Percentiles rank a stretch among this genome's conserved stretches.
phyloP scores from a whole-genome alignment of 331 rosid genomes.

The Malus hybrid region DNA sequence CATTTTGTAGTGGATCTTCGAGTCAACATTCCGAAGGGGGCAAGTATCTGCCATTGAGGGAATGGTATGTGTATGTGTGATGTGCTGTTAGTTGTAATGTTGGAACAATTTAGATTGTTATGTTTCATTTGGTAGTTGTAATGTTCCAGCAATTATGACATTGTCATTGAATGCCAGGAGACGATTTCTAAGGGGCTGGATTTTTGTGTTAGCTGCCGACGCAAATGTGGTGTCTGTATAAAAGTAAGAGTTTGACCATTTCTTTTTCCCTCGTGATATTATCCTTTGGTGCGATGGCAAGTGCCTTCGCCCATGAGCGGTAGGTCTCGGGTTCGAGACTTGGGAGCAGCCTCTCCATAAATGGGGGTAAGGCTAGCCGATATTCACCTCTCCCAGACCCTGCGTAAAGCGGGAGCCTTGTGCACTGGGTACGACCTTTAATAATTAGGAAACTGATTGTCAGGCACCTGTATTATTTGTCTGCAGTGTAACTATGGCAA shows the following conservation, averaged over 20 bases:
- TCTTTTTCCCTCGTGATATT: not conserved
- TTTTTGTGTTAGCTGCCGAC: constrained; percentile 61
- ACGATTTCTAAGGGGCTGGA: constrained; percentile 52
- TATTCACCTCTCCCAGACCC: no score
- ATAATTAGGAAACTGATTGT: not conserved
- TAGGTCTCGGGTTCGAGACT: no score
- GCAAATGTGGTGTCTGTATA: constrained; percentile 74
- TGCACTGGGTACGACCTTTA: no score
- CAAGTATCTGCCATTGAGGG: constrained; percentile 71
- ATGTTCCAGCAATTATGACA: not conserved
- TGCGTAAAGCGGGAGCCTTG: no score
- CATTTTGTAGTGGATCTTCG: constrained; percentile 72
- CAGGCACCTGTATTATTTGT: not conserved
- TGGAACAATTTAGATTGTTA: not conserved
- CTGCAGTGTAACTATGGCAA: constrained; percentile 94
- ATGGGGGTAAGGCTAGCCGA: no score
- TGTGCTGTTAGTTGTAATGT: not conserved
- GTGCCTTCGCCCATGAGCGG: no score
- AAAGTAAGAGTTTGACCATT: constrained; percentile 41
- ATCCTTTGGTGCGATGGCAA: no score
- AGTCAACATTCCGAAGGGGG: constrained; percentile 79
- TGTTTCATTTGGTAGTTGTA: no score
- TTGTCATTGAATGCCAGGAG: constrained; percentile 47
- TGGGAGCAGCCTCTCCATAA: no score
- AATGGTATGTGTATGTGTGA: constrained; percentile 52